Base-by-base conservation (phyloP, 805 yeast species). In the Spathaspora sp. region DNA sequence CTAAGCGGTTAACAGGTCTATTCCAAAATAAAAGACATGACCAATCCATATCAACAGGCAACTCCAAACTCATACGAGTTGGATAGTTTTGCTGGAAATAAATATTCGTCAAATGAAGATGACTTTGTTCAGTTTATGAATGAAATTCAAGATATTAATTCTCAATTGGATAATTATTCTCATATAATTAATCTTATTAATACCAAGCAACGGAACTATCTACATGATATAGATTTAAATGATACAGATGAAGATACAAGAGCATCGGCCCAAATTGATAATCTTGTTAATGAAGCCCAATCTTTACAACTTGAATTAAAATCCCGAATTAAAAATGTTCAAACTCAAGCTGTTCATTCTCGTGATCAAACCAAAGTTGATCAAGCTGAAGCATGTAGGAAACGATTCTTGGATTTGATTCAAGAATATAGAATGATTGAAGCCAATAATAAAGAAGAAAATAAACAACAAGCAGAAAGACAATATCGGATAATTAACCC, bases 401-500 rank as follows among this genome's bases (percentile, higher is more conserved):
- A 83, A 63, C 84, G 87, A 65, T 94, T 94, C 67, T 82, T 92
- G 79, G 82, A 84, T 57, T 80, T 87, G 52, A 93, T 94, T 65
- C 94, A 90, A 69, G 90, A 84, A 65, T 90, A 89, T 74, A 83
- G 96, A 69, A 79, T 84, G 62, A 82, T 89, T 57, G 98, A 94
- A 71, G 90, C 89, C 55, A 82, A 86, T 62, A 91, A 89, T 76
- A 81, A 91, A 59, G 91, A 87, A 67, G 83, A 86, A 61, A 89
- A 89, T 68, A 85, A 87, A 67, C 82, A 83, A 55, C 96, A 89
- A 65, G 97, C 97, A 47, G 92, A 86, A 62, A 85, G 97, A 69
- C 98, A 93, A 78, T 92, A 87, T 75, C 85, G 83, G 65, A 89
- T 94, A 63, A 94, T 89, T 56, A 87, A 85, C 62, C 96, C 96